Base-by-base conservation (phyloP, 2,329 filamentous ascomycete genomes). In the Ceratocystis cacaofunesta region DNA sequence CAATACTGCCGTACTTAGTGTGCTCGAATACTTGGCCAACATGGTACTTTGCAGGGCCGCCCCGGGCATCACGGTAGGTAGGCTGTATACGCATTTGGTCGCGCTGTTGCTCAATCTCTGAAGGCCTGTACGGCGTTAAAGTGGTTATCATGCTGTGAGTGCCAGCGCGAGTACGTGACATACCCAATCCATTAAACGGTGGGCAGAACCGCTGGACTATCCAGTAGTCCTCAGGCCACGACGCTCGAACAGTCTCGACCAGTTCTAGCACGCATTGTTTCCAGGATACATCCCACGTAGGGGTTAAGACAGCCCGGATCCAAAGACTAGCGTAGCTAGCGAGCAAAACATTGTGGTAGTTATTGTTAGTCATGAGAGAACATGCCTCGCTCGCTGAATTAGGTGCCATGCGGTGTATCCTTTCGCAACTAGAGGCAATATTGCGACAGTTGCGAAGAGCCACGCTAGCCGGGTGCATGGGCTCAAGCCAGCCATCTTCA, bases 11-110 rank as follows among this genome's bases (percentile, higher is more conserved):
- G 73, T 94, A 96, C 58, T 91, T 82, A 68, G 80, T 84, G 75
- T 99, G 94, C 61, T 81, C 82, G 72, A 97, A 95, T 5, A 96
- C 81, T 70, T 95, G 88, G 0, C 94, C 94, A 61, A 96, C 82
- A 62, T 80, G 83, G 73, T 84, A 92, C 68, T 28, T 43, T 25
- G 62, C 62, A 3, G 43, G 66, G 36, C 41, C 64, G 43, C 63
- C 19, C 19, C 36, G 15, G 10, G 32, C 46, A 22, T 46, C 12
- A 8, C 61, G 60, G 12, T 64, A 65, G 12, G 10, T 44, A 46
- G 62, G 61, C 22, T 64, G 60, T 22, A 44, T 12, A 19, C 76
- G 80, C 62, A 90, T 82, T 3, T 65, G 68, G 32, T 68, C 66
- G 65, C 68, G 72, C 70, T 72, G 75, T 70, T 69, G 75, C 63